phyloP scores from a whole-genome alignment of 129 eudicot species.

The Centaurea solstitialis region DNA sequence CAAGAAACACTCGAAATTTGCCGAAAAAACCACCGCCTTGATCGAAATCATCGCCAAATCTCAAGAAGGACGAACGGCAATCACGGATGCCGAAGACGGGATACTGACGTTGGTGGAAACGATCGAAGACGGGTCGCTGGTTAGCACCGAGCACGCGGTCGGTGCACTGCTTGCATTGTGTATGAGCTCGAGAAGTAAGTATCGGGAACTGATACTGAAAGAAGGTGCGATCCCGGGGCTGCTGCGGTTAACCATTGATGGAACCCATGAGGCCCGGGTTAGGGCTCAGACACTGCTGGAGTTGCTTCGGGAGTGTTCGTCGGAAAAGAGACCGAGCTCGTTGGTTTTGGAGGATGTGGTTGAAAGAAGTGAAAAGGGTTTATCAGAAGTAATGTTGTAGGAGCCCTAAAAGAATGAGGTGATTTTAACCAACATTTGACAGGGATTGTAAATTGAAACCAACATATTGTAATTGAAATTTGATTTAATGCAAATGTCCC shows the following conservation, averaged over 20 bases:
- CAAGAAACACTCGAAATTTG: constrained; percentile 71
- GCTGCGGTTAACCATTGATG: constrained; percentile 63
- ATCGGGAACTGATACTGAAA: constrained; percentile 67
- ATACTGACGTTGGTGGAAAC: constrained; percentile 74
- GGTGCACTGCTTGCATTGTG: constrained; percentile 65
- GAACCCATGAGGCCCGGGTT: constrained; percentile 57
- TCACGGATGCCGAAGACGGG: constrained; percentile 52
- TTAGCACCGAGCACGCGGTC: constrained; percentile 72
- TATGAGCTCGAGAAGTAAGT: constrained; percentile 56
- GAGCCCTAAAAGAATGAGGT: constrained; percentile 28
- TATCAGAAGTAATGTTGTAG: not conserved
- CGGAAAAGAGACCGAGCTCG: constrained; percentile 40
- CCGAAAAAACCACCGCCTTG: constrained; percentile 65
- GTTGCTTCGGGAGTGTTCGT: constrained; percentile 56
- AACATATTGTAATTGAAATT: not conserved
- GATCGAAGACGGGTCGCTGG: constrained; percentile 73
- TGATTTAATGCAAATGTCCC: not conserved
- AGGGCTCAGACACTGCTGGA: constrained; percentile 64
- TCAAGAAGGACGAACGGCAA: constrained; percentile 57
- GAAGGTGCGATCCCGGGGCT: constrained; percentile 95
- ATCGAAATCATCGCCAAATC: constrained; percentile 49
- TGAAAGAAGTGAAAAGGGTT: constrained; percentile 62
- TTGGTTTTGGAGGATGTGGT: constrained; percentile 59
- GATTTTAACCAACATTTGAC: constrained; percentile 48
- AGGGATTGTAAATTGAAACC: constrained; percentile 39